Evolutionary conservation across 2,329 filamentous ascomycete species (phyloP), one percentile per base, ranked within the genome.

Genomic region (Whalleya microplaca): DNA sequence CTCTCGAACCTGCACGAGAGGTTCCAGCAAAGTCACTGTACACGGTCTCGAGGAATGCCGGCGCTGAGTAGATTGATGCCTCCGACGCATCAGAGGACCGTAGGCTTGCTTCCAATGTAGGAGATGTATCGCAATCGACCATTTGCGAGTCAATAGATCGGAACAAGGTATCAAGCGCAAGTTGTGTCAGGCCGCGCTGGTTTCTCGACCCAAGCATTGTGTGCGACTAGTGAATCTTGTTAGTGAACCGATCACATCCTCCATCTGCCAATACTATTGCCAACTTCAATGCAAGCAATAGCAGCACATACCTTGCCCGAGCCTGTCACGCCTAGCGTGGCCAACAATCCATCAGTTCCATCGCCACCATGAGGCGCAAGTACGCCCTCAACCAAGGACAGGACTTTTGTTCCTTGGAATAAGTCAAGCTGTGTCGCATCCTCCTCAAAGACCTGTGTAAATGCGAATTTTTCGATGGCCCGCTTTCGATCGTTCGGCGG

Each of bases 391-490:
- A 97, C 83, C 43, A 97, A 79, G 0, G 85, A 82, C 14, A 89
- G 77, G 44, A 96, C 84, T 21, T 89, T 88, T 0, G 89, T 91
- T 68, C 88, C 88, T 63, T 91, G 83, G 70, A 99, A 97, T 9
- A 99, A 76, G 68, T 97, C 92, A 23, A 95, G 79, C 71, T 99
- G 95, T 6, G 84, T 85, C 1, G 92, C 87, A 67, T 89, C 82
- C 70, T 98, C 93, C 66, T 96, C 90, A 66, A 98, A 97, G 1
- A 99, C 92, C 60, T 86, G 86, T 0, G 95, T 99, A 70, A 99
- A 99, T 1, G 88, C 91, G 71, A 98, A 99, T 71, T 90, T 92
- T 73, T 99, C 95, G 37, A 97, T 86, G 1, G 93, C 92, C 45
- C 93, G 86, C 65, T 94, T 91, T 54, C 94, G 84, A 59, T 97